Percentiles rank a stretch among this genome's conserved stretches.
Evolutionary conservation across 1,139 yeast species (phyloP).

Genomic region (Scheffersomyces stambukii): DNA sequence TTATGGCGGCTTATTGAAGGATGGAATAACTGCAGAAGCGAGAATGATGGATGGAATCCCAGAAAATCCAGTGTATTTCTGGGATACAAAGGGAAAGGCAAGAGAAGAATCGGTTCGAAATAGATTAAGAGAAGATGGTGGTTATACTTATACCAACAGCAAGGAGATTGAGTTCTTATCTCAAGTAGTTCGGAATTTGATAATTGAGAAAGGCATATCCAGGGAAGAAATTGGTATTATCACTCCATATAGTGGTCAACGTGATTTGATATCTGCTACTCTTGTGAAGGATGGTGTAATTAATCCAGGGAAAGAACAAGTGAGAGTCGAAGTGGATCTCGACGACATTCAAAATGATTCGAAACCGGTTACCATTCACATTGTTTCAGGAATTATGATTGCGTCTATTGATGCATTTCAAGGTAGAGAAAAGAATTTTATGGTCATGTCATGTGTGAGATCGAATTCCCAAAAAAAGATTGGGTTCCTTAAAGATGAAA

Average conservation of each 20-base stretch:
- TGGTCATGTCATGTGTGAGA: constrained; percentile 59
- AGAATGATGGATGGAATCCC: constrained; percentile 39
- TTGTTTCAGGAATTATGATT: constrained; percentile 62
- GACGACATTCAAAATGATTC: constrained; percentile 50
- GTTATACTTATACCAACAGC: constrained; percentile 50
- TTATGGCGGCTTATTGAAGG: constrained; percentile 50
- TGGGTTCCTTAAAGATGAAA: constrained; percentile 55
- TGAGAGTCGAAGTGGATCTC: constrained; percentile 51
- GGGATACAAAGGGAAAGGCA: constrained; percentile 45
- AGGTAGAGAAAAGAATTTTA: constrained; percentile 59
- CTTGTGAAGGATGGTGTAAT: constrained; percentile 49
- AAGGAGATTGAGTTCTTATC: constrained; percentile 49
- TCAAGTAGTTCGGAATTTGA: constrained; percentile 43
- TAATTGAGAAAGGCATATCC: constrained; percentile 50
- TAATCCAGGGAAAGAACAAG: constrained; percentile 50
- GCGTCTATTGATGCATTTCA: constrained; percentile 69
- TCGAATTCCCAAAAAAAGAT: constrained; percentile 47
- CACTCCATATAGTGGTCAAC: constrained; percentile 71
- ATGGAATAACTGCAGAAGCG: constrained; percentile 55
- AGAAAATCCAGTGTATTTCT: constrained; percentile 46
- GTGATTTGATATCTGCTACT: constrained; percentile 53
- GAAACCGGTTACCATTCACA: constrained; percentile 54
- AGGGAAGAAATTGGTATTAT: constrained; percentile 57
- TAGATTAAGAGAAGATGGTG: constrained; percentile 43
- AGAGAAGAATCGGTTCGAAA: constrained; percentile 45